Base-by-base conservation (phyloP, 2,329 filamentous ascomycete genomes). In the Pseudofabraea citricarpa region DNA sequence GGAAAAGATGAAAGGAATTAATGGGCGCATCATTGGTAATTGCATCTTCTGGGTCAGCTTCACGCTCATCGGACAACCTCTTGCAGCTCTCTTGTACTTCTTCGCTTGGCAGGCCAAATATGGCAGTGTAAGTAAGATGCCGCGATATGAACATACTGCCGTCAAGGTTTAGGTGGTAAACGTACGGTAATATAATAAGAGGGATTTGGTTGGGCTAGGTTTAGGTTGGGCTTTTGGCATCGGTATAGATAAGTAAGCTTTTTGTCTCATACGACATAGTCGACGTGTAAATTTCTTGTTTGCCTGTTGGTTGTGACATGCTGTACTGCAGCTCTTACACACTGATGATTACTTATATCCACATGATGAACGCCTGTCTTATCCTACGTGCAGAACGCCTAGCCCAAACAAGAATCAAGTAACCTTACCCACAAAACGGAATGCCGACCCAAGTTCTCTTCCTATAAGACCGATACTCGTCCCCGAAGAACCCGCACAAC, bases 41-140 rank as follows among this genome's bases (percentile, higher is more conserved):
- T 83, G 84, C 58, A 90, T 94, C 45, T 98, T 98, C 65, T 97
- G 93, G 93, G 74, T 96, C 16, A 91, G 87, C 10, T 98, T 98
- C 61, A 96, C 91, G 52, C 79, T 97, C 2, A 85, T 98, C 10
- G 93, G 93, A 3, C 93, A 98, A 70, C 93, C 93, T 0, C 78
- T 97, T 55, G 93, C 89, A 1, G 90, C 89, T 1, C 70, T 98
- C 47, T 74, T 95, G 62, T 98, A 98, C 64, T 98, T 96, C 64
- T 97, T 97, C 62, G 90, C 90, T 1, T 98, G 93, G 91, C 91
- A 97, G 68, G 89, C 89, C 43, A 97, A 97, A 70, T 96, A 95
- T 62, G 93, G 93, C 10, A 90, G 84, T 56, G 84, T 90, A 18
- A 87, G 77, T 52, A 55, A 52, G 37, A 41, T 41, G 32, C 19